A percentile compares a stretch with the other conserved stretches of the same genome.
Conservation (phyloP, 2,329 filamentous ascomycete species). For the Ophiocordyceps camponoti-rufipedis region DNA sequence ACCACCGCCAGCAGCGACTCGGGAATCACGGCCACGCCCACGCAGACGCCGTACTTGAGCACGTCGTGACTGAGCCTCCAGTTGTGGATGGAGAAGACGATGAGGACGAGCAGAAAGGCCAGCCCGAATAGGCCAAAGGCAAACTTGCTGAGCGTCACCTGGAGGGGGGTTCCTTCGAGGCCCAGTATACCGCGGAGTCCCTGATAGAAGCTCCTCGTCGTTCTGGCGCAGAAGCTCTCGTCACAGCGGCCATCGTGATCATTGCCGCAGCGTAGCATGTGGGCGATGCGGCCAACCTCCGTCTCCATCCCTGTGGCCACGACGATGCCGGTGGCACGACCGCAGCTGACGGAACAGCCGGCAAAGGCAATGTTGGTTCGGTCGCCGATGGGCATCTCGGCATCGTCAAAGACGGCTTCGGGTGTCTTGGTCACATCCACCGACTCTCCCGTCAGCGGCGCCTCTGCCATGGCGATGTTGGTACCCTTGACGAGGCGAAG, state of each 20-base stretch:
- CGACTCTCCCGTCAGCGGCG: slow-evolving; percentile 57
- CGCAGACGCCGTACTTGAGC: slow-evolving; percentile 41
- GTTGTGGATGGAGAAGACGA: slow-evolving; percentile 41
- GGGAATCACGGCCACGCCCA: slow-evolving; percentile 45
- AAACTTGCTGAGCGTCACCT: slow-evolving; percentile 72
- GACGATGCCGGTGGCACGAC: slow-evolving; percentile 50
- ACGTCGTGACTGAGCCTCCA: slow-evolving; percentile 37
- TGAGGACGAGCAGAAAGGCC: slow-evolving; percentile 40
- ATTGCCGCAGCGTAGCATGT: slow-evolving; percentile 42
- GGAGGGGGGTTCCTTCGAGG: slow-evolving; percentile 61
- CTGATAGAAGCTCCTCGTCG: slow-evolving; percentile 21
- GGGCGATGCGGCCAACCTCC: slow-evolving; percentile 61
- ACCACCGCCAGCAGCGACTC: slow-evolving; percentile 51
- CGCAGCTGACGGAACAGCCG: slow-evolving; percentile 53
- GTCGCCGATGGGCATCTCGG: slow-evolving; percentile 45
- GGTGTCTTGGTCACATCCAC: slow-evolving; percentile 48
- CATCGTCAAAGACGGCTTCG: slow-evolving; percentile 32
- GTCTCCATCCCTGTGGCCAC: slow-evolving; percentile 56
- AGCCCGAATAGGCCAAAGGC: slow-evolving; percentile 64
- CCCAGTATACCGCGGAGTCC: slow-evolving; percentile 38
- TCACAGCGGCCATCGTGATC: slow-evolving; percentile 23
- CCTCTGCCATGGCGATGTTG: slow-evolving; percentile 62
- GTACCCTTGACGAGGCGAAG: slow-evolving; percentile 45
- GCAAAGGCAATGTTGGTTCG: slow-evolving; percentile 54
- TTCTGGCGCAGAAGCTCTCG: slow-evolving; percentile 22